phyloP scores from a whole-genome alignment of 2,329 filamentous ascomycete genomes.

The Botrytis medusae region DNA sequence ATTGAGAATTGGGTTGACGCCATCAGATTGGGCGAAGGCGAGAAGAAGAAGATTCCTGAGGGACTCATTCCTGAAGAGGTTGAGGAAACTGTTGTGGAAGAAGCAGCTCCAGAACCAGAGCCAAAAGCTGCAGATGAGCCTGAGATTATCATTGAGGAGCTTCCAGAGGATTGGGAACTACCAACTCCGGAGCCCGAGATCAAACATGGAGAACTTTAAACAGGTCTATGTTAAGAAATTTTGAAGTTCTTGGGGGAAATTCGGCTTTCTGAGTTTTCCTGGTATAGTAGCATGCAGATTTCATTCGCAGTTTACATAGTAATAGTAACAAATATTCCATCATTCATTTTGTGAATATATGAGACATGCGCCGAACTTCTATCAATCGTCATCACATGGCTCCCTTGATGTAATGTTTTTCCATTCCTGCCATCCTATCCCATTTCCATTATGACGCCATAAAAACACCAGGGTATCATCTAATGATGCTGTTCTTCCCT shows the following conservation, averaged over 20 bases:
- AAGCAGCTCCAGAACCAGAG: constrained; percentile 37
- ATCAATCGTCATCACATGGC: not conserved
- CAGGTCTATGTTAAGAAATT: not conserved
- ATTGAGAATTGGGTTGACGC: constrained; percentile 87
- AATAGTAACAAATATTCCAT: constrained; percentile 4
- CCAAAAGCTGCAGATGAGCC: constrained; percentile 24
- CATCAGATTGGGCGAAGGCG: constrained; percentile 85
- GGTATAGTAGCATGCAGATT: not conserved
- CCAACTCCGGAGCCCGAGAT: constrained; percentile 20
- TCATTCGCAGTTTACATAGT: not conserved
- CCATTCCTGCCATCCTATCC: constrained; percentile 2
- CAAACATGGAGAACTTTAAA: constrained; percentile 24
- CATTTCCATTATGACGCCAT: constrained; percentile 20
- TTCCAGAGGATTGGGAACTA: constrained; percentile 12
- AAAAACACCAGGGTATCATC: constrained; percentile 25
- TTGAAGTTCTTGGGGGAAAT: not conserved
- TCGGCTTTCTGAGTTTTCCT: not conserved
- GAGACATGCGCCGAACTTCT: not conserved
- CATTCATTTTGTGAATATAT: not conserved
- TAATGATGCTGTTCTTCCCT: constrained; percentile 18
- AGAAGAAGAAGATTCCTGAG: constrained; percentile 72
- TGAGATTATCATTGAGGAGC: constrained; percentile 3
- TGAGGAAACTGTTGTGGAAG: constrained; percentile 46
- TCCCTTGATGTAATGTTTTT: not conserved
- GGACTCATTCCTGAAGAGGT: constrained; percentile 51